Evolutionary conservation across 2,329 filamentous ascomycete species (phyloP).

Genomic region (Penicillium sp.): DNA sequence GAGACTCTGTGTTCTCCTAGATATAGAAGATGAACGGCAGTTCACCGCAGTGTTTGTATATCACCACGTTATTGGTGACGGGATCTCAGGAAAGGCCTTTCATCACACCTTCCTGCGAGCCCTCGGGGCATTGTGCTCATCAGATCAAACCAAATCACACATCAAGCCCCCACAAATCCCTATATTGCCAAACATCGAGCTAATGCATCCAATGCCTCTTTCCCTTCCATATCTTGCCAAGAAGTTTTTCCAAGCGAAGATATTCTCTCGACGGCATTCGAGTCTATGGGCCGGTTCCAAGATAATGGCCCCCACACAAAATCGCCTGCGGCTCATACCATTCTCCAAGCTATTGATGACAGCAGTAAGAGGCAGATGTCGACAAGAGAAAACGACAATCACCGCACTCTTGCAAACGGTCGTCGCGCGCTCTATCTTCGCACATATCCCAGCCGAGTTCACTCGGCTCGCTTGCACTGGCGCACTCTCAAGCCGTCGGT

Average conservation of each 20-base stretch:
- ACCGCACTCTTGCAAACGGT: constrained; percentile 43
- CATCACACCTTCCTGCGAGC: constrained; percentile 44
- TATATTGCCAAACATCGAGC: constrained; percentile 44
- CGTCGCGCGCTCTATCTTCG: constrained; percentile 41
- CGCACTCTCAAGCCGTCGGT: constrained; percentile 42
- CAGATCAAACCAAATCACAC: constrained; percentile 19
- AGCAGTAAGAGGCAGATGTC: constrained; percentile 34
- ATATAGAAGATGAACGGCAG: constrained; percentile 17
- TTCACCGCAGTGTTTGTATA: constrained; percentile 50
- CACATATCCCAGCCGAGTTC: constrained; percentile 29
- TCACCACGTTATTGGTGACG: constrained; percentile 52
- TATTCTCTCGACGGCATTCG: constrained; percentile 30
- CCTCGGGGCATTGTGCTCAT: constrained; percentile 24
- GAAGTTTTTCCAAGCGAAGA: constrained; percentile 34
- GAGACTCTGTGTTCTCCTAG: constrained; percentile 44
- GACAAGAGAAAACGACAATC: constrained; percentile 41
- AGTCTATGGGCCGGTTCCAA: constrained; percentile 40
- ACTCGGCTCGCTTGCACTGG: constrained; percentile 34
- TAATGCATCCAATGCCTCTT: constrained; percentile 41
- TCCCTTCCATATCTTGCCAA: constrained; percentile 38
- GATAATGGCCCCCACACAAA: constrained; percentile 26
- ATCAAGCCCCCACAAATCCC: constrained; percentile 28
- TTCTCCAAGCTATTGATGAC: constrained; percentile 33
- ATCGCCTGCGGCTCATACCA: constrained; percentile 31
- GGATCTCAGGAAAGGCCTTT: constrained; percentile 47